Evolutionary conservation across 352 stramenopile genomes (phyloP), one percentile per base, ranked within the genome.

Genomic region (Thalassiosira livingstoniorum): DNA sequence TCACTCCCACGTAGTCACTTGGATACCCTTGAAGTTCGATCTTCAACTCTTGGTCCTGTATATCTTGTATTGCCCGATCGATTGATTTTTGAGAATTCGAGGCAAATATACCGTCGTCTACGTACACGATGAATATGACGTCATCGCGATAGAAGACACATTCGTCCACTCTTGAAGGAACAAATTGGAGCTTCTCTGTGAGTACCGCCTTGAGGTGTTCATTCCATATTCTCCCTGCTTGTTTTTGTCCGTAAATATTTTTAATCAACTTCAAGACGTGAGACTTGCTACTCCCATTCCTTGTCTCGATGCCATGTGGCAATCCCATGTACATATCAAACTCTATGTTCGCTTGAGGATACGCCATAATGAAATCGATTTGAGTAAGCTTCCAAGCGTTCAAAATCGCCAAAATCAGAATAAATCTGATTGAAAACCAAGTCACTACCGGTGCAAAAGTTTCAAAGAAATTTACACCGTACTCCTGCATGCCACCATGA

Each of bases 401-500:
- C 0, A 74, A 10, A 23, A 68, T 3, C 2, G 61, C 34, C 4
- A 86, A 25, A 0, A 47, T 53, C 0, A 87, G 13, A 18, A 87
- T 39, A 31, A 71, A 15, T 23, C 78, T 55, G 13, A 88, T 81
- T 0, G 81, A 73, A 34, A 39, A 72, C 83, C 83, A 89, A 18
- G 64, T 65, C 10, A 71, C 78, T 35, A 89, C 83, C 31, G 83
- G 83, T 5, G 78, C 69, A 60, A 85, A 89, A 0, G 83, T 85
- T 54, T 89, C 25, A 18, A 71, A 61, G 31, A 81, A 89, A 54
- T 89, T 47, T 7, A 71, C 29, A 1, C 71, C 70, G n/a, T 82
- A 47, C 21, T 37, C 11, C n/a, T 69, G 61, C 34, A 79, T 62
- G 2, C 62, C 51, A 31, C 79, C 79, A 63, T 80, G 37, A 10